Conservation (phyloP, 2,329 filamentous ascomycete species). For the Fusarium sacchari region DNA sequence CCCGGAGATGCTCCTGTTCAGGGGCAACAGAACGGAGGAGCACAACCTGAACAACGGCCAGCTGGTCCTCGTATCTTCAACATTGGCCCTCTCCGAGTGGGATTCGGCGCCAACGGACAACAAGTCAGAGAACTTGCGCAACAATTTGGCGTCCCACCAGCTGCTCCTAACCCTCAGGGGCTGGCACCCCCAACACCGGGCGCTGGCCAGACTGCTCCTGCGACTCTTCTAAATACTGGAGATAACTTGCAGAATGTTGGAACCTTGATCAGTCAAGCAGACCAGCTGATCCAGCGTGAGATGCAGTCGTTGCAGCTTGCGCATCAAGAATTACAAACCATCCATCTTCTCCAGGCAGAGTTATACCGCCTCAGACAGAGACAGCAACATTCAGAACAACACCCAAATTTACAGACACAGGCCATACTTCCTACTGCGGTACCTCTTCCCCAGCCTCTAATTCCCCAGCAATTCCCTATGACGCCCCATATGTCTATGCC, state of each 20-base stretch:
- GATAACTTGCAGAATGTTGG: conserved; percentile 60
- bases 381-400: conserved; percentile 48
- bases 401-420: conserved; percentile 34
- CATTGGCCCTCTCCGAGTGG: conserved; percentile 78
- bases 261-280: conserved; percentile 71
- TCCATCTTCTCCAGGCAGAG: conserved; percentile 75
- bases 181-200: conserved; percentile 28
- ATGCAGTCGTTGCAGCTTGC: conserved; percentile 69
- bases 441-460: conserved; percentile 13
- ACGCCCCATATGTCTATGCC: conserved; percentile 29
- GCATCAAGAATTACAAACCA: conserved; percentile 73
- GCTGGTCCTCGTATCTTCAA: conserved; percentile 71
- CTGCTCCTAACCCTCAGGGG: conserved; percentile 40
- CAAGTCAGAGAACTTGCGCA: conserved; percentile 75
- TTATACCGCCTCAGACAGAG: conserved; percentile 71
- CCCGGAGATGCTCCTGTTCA: conserved; percentile 30
- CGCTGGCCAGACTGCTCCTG: conserved; percentile 25
- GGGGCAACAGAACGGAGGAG: conserved; percentile 39
- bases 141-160: conserved; percentile 62
- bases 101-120: conserved; percentile 76
- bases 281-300: conserved; percentile 75
- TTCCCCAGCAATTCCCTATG: conserved; percentile 29
- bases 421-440: conserved; percentile 15
- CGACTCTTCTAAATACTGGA: conserved; percentile 36
- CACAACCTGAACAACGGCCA: conserved; percentile 33